Conservation (phyloP, 2,329 filamentous ascomycete genomes). For the Paracamarosporium sp. region DNA sequence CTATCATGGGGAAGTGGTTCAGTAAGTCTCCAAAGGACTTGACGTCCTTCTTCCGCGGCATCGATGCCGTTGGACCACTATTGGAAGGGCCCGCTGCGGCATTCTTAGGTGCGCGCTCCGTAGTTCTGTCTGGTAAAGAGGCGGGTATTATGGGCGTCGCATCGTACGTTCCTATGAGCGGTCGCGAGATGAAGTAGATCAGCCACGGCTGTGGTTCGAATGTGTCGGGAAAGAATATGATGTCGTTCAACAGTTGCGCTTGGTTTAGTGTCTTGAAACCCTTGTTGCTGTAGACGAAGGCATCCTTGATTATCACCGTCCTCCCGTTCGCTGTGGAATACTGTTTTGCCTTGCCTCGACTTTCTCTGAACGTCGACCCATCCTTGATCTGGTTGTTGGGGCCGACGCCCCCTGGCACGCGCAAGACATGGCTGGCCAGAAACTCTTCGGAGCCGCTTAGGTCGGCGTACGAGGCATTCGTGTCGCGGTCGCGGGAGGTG, state of each 20-base stretch:
- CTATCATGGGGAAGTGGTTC: conserved; percentile 92
- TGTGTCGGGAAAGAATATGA: conserved; percentile 87
- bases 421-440: conserved; percentile 93
- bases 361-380: conserved; percentile 72
- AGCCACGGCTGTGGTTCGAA: conserved; percentile 93
- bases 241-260: conserved; percentile 83
- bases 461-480: conserved; percentile 77
- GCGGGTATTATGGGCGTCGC: conserved; percentile 75
- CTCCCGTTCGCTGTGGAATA: conserved; percentile 91
- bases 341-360: conserved; percentile 90
- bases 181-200: conserved; percentile 92
- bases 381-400: conserved; percentile 59
- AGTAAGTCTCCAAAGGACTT: conserved; percentile 89
- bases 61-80: conserved; percentile 43
- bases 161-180: conserved; percentile 84
- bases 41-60: conserved; percentile 84
- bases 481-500: conserved; percentile 86
- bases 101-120: conserved; percentile 15
- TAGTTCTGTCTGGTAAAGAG: conserved; percentile 27
- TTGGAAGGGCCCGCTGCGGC: conserved; percentile 22
- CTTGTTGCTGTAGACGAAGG: conserved; percentile 94
- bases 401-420: conserved; percentile 67
- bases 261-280: conserved; percentile 93
- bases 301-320: conserved; percentile 93
- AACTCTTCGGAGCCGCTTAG: conserved; percentile 92